Conservation (phyloP, 345 rosid genomes). For the Ailanthus altissimus region DNA sequence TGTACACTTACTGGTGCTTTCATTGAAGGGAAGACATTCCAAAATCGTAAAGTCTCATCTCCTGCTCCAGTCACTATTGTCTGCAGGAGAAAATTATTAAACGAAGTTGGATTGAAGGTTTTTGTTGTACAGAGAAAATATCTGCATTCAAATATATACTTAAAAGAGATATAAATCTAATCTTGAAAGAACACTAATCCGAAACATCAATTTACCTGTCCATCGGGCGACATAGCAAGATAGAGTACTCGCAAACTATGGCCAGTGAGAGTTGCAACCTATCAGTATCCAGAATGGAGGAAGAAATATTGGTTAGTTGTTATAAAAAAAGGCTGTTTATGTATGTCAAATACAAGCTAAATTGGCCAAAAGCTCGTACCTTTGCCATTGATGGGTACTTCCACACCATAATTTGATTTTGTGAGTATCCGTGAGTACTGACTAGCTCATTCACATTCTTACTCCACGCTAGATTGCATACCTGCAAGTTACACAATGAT, state of each 20-base stretch:
- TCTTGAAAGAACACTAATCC: not conserved
- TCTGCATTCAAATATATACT: not conserved
- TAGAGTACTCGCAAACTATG: constrained; percentile 94
- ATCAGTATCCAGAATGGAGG: constrained; percentile 13
- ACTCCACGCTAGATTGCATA: constrained; percentile 97
- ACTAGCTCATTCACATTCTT: constrained; percentile 96
- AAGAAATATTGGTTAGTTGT: not conserved
- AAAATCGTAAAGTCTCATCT: constrained; percentile 90
- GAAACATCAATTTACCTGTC: constrained; percentile 50
- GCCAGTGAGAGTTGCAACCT: constrained; percentile 90
- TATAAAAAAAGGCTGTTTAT: not conserved
- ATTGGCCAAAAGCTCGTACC: constrained; percentile 34
- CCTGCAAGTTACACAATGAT: constrained; percentile 35
- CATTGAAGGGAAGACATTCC: constrained; percentile 90
- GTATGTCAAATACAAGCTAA: not conserved
- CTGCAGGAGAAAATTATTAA: constrained; percentile 33
- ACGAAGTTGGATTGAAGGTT: not conserved
- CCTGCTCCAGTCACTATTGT: constrained; percentile 99
- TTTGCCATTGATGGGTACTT: constrained; percentile 91
- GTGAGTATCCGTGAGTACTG: constrained; percentile 97
- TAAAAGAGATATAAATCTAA: not conserved
- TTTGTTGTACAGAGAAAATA: not conserved
- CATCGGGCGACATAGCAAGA: constrained; percentile 90
- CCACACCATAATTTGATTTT: constrained; percentile 98
- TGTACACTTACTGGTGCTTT: constrained; percentile 60